Evolutionary conservation across 1,284 basidiomycete genomes (phyloP), one percentile per base, ranked within the genome.

Genomic region (Coriolopsis trogii): DNA sequence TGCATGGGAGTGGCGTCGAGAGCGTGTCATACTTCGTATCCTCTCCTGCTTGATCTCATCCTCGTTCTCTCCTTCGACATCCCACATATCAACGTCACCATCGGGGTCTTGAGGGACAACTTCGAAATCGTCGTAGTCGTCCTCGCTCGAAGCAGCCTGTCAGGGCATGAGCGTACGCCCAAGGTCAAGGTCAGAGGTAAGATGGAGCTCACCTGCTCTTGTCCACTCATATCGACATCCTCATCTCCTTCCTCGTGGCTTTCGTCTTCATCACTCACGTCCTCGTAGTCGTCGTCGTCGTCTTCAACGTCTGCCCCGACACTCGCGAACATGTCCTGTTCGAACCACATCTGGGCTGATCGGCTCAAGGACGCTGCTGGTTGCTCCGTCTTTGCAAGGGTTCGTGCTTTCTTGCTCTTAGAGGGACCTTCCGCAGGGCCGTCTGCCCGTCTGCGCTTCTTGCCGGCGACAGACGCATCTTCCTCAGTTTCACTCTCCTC

Each of bases 291-390:
- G 12, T 74, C 76, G 8, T 73, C 73, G 13, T 69, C 65, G n/a
- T 79, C 66, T n/a, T 74, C 75, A 9, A 76, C 75, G 7, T 84
- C 63, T 41, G 79, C 78, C 24, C 83, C 84, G 6, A 92, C 67
- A n/a, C 81, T 89, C 53, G 86, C 81, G 77, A 99, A 99, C 42
- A 98, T 73, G 44, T 91, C 89, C 70, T 98, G 97, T 64, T 93
- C 91, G 71, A 99, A 99, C 97, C 97, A 99, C 18, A 98, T 63
- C 59, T 82, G 74, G 0, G 86, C 73, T 30, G 78, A 76, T 38
- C 77, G 75, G 58, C 76, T 84, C 9, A 70, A 61, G n/a, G 71
- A 63, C 2, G 60, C 52, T 52, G 69, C 67, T 3, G 72, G 68
- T 41, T 68, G 67, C 21, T 74, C 72, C n/a, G 76, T 65, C 37